These are phyloP conservation scores for Antarctomyces pellizariae DNA, from an alignment of 495 filamentous ascomycete genomes.

Conservation along the genomic window DNA sequence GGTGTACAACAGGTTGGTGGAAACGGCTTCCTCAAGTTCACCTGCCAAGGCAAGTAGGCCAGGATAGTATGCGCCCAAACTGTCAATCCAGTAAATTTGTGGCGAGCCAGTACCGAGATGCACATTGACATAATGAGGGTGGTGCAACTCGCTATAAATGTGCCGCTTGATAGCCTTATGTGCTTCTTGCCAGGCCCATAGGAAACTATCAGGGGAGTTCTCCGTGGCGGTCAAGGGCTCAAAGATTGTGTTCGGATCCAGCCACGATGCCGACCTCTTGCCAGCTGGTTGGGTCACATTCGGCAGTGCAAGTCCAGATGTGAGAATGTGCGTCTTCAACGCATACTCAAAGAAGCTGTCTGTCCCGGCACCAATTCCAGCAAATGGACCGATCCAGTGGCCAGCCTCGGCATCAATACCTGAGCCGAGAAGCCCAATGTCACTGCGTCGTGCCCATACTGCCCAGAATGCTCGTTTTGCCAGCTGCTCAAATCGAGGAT, in stretches of 20 bases:
- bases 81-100: slow-evolving; percentile 83
- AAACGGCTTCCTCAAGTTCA: slow-evolving; percentile 71
- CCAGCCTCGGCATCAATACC: slow-evolving; percentile 85
- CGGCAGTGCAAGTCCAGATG: slow-evolving; percentile 43
- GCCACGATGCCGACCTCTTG: slow-evolving; percentile 14
- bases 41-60: slow-evolving; percentile 74
- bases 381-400: slow-evolving; percentile 65
- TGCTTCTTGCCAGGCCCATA: slow-evolving; percentile 65
- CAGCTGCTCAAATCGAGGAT: slow-evolving; percentile 62
- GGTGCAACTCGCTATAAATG: slow-evolving; percentile 44
- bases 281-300: slow-evolving; percentile 16
- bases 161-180: slow-evolving; percentile 74
- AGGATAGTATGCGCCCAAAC: slow-evolving; percentile 82
- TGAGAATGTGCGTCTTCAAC: slow-evolving; percentile 72
- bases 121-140: slow-evolving; percentile 79
- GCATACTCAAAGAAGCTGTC: slow-evolving; percentile 99
- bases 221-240: slow-evolving; percentile 34
- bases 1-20: slow-evolving; percentile 69
- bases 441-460: slow-evolving; percentile 69
- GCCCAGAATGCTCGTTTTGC: slow-evolving; percentile 90
- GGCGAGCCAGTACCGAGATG: slow-evolving; percentile 62
- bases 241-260: slow-evolving; percentile 32
- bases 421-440: slow-evolving; percentile 69
- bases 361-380: slow-evolving; percentile 84
- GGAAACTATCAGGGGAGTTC: slow-evolving; percentile 53